Base-by-base conservation (phyloP, 2,329 filamentous ascomycete species). In the Graphilbum fragrans region DNA sequence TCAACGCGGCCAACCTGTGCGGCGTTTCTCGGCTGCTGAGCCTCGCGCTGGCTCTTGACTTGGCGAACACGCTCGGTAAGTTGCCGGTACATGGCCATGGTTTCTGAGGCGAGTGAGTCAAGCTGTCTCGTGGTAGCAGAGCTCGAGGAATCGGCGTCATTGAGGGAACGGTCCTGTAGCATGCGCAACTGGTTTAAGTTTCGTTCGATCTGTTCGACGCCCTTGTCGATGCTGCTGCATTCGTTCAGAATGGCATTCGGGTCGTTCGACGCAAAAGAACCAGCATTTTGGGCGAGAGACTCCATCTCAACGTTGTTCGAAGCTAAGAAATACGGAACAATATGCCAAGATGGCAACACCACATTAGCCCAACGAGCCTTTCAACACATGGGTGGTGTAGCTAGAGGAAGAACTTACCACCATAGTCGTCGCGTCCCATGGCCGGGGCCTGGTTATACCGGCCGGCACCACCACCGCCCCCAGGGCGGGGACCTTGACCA, bases 171-270 rank as follows among this genome's bases (percentile, higher is more conserved):
- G 55, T 75, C 73, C 58, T 90, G 84, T 31, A 86, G 69, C 58
- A 70, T 72, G 53, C 77, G 75, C 37, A 94, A 75, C 54, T 82
- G 74, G 49, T 77, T 70, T 27, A 93, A 74, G 52, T 83, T 83
- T 47, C 64, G 63, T 54, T 87, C 78, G 54, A 95, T 76, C 44
- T 78, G 69, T 47, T 83, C 74, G 54, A 95, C 83, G 34, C 80
- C 82, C 45, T 74, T 69, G 58, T 87, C 82, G 57, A 95, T 82
- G 36, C 85, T 78, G 45, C 77, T 75, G 64, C 86, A 92, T 59
- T 92, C 82, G 64, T 93, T 86, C 45, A 95, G 72, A 50, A 94
- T 82, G 43, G 75, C 75, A 57, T 86, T 87, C 35, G 82, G 77
- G 58, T 87, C 76, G 51, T 62, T 53, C 2, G 45, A 41, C 16